A percentile compares a stretch with the other conserved stretches of the same genome.
Conservation (phyloP, 306 rosid genomes). For the Fragaria nilgerrensis region DNA sequence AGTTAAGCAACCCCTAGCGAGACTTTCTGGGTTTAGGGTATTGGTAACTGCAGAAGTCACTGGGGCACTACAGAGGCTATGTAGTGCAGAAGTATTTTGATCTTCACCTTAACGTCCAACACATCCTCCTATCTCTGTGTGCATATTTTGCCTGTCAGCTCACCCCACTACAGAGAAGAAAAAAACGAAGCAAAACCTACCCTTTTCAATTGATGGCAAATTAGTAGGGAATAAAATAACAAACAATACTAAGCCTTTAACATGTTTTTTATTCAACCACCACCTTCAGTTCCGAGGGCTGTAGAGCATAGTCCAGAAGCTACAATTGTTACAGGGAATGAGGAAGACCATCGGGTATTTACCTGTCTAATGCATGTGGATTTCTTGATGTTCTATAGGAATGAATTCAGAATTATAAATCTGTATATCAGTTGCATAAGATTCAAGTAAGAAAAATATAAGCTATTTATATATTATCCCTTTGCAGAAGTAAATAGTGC, state of each 20-base stretch:
- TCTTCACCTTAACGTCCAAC: slow-evolving; percentile 15
- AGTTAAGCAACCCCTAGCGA: slow-evolving; percentile 75
- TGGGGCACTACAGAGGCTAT: background rate
- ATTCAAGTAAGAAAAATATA: slow-evolving; percentile 8
- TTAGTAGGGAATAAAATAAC: slow-evolving; percentile 13
- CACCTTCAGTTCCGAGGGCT: slow-evolving; percentile 92
- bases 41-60: too few species aligned
- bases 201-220: slow-evolving; percentile 26
- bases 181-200: slow-evolving; percentile 84
- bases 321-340: slow-evolving; percentile 91
- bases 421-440: background rate
- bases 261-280: slow-evolving; percentile 57
- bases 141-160: slow-evolving; percentile 83
- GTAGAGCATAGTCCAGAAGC: slow-evolving; percentile 93
- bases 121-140: slow-evolving; percentile 69
- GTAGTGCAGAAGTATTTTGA: background rate
- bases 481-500: background rate
- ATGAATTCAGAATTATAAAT: too few species aligned
- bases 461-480: background rate
- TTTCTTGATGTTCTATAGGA: too few species aligned
- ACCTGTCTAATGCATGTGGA: background rate
- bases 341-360: slow-evolving; percentile 47
- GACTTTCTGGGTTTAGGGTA: slow-evolving; percentile 43
- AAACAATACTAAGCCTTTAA: slow-evolving; percentile 25
- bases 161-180: slow-evolving; percentile 90